These are phyloP conservation scores for Stephanodiscus triporus DNA, from an alignment of 108 stramenopile species.

Conservation along the genomic window DNA sequence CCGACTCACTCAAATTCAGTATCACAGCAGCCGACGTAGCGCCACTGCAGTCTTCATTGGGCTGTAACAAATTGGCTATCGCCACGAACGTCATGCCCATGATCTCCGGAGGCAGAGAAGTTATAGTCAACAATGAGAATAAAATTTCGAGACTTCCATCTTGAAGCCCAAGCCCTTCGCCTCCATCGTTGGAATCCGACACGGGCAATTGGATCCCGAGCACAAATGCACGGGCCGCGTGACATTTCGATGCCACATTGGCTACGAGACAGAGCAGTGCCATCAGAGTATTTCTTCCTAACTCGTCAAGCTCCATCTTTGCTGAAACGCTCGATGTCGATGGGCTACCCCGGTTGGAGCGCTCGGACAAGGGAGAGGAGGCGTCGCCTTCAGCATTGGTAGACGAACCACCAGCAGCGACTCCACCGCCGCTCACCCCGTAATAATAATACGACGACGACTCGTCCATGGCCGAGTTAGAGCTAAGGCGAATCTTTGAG, in stretches of 20 bases:
- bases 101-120: slow-evolving; percentile 59
- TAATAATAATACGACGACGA: slow-evolving; percentile 77
- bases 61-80: slow-evolving; percentile 69
- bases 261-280: slow-evolving; percentile 61
- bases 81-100: slow-evolving; percentile 71
- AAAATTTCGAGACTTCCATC: slow-evolving; percentile 70
- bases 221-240: slow-evolving; percentile 54
- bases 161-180: slow-evolving; percentile 25
- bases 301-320: slow-evolving; percentile 64
- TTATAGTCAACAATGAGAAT: slow-evolving; percentile 64
- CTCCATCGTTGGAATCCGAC: slow-evolving; percentile 12
- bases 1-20: background rate
- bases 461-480: slow-evolving; percentile 31
- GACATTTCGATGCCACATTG: slow-evolving; percentile 58
- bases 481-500: slow-evolving; percentile 42
- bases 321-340: slow-evolving; percentile 38
- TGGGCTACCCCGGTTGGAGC: slow-evolving; percentile 12
- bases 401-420: slow-evolving; percentile 13
- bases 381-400: background rate
- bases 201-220: slow-evolving; percentile 55
- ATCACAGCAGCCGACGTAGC: slow-evolving; percentile 40
- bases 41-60: slow-evolving; percentile 15
- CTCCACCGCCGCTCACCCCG: slow-evolving; percentile 50
- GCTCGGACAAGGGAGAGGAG: slow-evolving; percentile 33
- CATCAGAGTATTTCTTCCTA: slow-evolving; percentile 44